phyloP scores from a whole-genome alignment of 306 rosid genomes.

The Cucurbita moschata region DNA sequence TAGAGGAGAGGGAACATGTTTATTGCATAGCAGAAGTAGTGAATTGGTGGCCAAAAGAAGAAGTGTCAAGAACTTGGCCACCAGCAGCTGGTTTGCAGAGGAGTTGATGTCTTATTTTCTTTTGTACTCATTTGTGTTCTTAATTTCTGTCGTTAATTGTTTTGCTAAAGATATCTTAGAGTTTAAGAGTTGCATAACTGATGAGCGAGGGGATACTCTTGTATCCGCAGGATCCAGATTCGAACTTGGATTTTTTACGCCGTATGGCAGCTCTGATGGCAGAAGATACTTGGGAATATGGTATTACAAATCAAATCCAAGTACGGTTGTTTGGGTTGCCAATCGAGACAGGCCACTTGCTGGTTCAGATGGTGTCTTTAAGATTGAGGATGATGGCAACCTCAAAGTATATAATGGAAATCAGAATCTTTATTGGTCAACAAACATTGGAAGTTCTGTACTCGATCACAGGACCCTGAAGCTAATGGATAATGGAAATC shows the following conservation, averaged over 20 bases:
- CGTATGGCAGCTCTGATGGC: slow-evolving; percentile 38
- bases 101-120: slow-evolving; percentile 19
- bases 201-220: slow-evolving; percentile 25
- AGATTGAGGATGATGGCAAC: slow-evolving; percentile 46
- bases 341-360: slow-evolving; percentile 46
- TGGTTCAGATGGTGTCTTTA: slow-evolving; percentile 33
- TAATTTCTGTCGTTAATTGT: slow-evolving; percentile 16
- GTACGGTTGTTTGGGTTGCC: slow-evolving; percentile 61
- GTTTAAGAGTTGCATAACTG: slow-evolving; percentile 10
- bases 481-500: slow-evolving; percentile 56
- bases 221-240: slow-evolving; percentile 44
- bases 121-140: slow-evolving; percentile 19
- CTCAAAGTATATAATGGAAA: slow-evolving; percentile 35
- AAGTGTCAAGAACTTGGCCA: slow-evolving; percentile 15
- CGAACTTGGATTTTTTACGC: slow-evolving; percentile 58
- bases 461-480: slow-evolving; percentile 14
- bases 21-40: background rate
- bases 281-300: slow-evolving; percentile 70
- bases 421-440: slow-evolving; percentile 33
- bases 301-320: slow-evolving; percentile 41
- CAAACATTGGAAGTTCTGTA: slow-evolving; percentile 28
- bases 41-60: slow-evolving; percentile 19
- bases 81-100: slow-evolving; percentile 20
- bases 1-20: background rate
- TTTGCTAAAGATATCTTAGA: slow-evolving; percentile 33